Percentiles rank a stretch among this genome's conserved stretches.
Evolutionary conservation across 371 early-diverging fungal genomes (phyloP).

Genomic region (Mortierella sp.): DNA sequence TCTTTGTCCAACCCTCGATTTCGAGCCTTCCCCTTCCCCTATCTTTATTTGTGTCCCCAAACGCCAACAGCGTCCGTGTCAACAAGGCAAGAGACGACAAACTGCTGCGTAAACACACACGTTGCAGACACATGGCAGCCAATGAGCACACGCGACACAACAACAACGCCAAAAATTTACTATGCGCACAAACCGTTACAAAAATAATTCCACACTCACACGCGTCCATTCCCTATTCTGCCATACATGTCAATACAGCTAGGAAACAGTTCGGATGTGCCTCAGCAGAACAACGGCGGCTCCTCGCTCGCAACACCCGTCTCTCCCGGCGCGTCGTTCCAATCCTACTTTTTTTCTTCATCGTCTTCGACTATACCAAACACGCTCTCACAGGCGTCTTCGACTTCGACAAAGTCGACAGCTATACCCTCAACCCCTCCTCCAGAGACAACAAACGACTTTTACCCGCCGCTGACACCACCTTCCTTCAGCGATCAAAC

Average conservation of each 20-base stretch:
- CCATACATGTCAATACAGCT: conserved; percentile 54
- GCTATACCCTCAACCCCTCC: conserved; percentile 54
- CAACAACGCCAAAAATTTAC: background rate
- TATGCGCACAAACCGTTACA: background rate
- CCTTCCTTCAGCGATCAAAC: conserved; percentile 57
- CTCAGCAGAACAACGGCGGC: conserved; percentile 43
- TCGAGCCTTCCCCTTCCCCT: background rate
- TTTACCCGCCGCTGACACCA: conserved; percentile 52
- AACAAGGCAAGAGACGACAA: background rate
- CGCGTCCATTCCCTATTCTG: background rate
- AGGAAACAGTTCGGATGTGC: conserved; percentile 73
- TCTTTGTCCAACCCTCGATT: background rate
- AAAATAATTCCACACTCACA: background rate
- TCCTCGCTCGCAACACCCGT: conserved; percentile 53
- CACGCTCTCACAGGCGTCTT: conserved; percentile 10
- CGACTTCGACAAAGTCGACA: conserved; percentile 1
- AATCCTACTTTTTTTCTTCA: conserved; percentile 45
- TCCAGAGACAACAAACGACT: conserved; percentile 28
- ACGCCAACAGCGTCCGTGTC: background rate
- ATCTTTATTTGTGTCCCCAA: background rate
- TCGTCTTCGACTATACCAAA: conserved; percentile 33
- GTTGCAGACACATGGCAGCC: background rate
- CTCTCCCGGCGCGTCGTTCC: conserved; percentile 38
- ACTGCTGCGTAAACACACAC: background rate
- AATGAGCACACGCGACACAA: conserved; percentile 25